These are phyloP conservation scores for Aspergillus terreus DNA, from an alignment of 2,329 filamentous ascomycete genomes.

Conservation along the genomic window DNA sequence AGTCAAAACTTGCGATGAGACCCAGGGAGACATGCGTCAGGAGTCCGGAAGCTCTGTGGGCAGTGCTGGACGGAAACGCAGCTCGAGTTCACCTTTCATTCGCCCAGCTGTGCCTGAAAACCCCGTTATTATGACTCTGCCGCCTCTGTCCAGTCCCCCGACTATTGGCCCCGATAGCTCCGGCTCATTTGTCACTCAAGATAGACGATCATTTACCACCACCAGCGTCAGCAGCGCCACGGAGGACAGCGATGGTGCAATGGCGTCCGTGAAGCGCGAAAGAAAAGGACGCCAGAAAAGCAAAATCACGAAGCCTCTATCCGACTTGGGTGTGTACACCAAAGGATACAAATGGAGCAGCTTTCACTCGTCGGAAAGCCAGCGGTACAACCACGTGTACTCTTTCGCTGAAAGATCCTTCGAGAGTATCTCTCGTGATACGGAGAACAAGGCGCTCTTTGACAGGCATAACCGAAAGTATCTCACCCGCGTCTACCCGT, in stretches of 20 bases:
- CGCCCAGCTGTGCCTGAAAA: constrained; percentile 62
- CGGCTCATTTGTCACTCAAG: constrained; percentile 46
- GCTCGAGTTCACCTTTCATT: constrained; percentile 73
- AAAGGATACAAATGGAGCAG: constrained; percentile 77
- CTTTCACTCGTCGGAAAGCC: constrained; percentile 74
- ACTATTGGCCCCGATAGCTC: constrained; percentile 48
- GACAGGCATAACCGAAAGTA: constrained; percentile 88
- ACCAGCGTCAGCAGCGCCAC: constrained; percentile 58
- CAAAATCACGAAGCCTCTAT: constrained; percentile 81
- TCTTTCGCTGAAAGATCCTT: constrained; percentile 92
- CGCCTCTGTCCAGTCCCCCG: constrained; percentile 51
- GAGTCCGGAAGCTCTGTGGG: constrained; percentile 39
- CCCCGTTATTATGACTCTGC: constrained; percentile 45
- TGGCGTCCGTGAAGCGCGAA: constrained; percentile 50
- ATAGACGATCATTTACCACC: constrained; percentile 51
- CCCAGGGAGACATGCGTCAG: constrained; percentile 43
- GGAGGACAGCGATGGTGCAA: constrained; percentile 71
- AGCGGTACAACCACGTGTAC: constrained; percentile 89
- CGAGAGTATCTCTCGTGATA: constrained; percentile 70
- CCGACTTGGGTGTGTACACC: constrained; percentile 78
- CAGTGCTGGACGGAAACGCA: constrained; percentile 51
- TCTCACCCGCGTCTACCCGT: constrained; percentile 91
- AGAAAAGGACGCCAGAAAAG: constrained; percentile 65
- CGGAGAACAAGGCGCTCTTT: constrained; percentile 71
- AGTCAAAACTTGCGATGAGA: constrained; percentile 74